Evolutionary conservation across 805 yeast species (phyloP).

Genomic region (Yamadazyma endophytica): DNA sequence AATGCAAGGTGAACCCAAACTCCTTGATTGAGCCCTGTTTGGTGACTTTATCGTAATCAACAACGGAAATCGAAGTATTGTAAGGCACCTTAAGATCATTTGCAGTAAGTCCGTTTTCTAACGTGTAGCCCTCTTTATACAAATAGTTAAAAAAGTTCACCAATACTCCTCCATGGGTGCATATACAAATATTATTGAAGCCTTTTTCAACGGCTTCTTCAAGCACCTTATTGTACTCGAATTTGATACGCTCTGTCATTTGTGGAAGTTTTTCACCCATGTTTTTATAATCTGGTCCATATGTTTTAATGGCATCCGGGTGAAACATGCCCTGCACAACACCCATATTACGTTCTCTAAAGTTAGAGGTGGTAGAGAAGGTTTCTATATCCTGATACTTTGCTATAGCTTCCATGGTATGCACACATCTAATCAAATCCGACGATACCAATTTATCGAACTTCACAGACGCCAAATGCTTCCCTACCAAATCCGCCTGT

Average conservation of each 20-base stretch:
- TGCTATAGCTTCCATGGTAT: conserved; percentile 49
- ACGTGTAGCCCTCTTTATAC: conserved; percentile 33
- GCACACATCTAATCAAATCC: conserved; percentile 56
- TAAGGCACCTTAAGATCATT: conserved; percentile 55
- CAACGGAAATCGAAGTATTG: conserved; percentile 69
- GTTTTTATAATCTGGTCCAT: conserved; percentile 56
- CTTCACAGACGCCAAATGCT: conserved; percentile 30
- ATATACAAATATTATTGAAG: conserved; percentile 50
- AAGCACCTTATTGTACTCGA: conserved; percentile 42
- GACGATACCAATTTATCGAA: conserved; percentile 49
- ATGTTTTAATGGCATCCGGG: conserved; percentile 57
- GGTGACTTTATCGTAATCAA: conserved; percentile 48
- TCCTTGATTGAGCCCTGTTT: conserved; percentile 42
- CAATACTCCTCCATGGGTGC: conserved; percentile 83
- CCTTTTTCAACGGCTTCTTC: conserved; percentile 28
- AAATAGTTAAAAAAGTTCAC: conserved; percentile 55
- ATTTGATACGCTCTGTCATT: conserved; percentile 46
- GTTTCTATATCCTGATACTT: conserved; percentile 15
- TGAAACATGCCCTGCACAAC: conserved; percentile 68
- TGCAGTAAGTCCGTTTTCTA: conserved; percentile 34
- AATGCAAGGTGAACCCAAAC: conserved; percentile 67
- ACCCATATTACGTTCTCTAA: conserved; percentile 80
- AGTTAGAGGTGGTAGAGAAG: conserved; percentile 26
- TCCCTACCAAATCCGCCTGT: conserved; percentile 60
- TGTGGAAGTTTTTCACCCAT: conserved; percentile 57